Evolutionary conservation across 257 asterid genomes (phyloP).

Genomic region (Asclepias syriaca): DNA sequence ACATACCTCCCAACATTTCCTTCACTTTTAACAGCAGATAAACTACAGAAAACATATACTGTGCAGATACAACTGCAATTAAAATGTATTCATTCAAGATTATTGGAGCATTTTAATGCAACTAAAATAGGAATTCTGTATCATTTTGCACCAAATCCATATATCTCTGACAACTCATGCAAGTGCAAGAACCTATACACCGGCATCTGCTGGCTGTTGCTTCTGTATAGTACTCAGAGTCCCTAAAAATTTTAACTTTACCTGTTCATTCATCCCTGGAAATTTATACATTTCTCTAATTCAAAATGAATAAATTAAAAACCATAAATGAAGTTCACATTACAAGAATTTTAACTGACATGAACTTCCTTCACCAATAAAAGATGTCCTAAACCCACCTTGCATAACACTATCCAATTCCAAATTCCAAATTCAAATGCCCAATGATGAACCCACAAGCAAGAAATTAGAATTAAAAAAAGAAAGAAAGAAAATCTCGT

Average conservation of each 20-base stretch:
- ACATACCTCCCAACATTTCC: too few species aligned
- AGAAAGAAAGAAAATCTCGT: not conserved
- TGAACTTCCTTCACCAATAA: not conserved
- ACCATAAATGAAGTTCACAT: conserved; percentile 1
- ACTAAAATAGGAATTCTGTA: not conserved
- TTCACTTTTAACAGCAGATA: not conserved
- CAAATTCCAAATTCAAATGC: not conserved
- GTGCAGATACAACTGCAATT: not conserved
- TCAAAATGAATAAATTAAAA: not conserved
- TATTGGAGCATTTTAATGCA: not conserved
- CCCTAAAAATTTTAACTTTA: not conserved
- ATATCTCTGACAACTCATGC: not conserved
- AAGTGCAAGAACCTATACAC: not conserved
- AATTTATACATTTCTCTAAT: not conserved
- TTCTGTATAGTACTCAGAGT: not conserved
- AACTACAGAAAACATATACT: not conserved
- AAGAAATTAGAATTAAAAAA: not conserved
- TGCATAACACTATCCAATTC: not conserved
- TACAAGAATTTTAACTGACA: not conserved
- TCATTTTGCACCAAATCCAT: not conserved
- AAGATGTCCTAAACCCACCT: not conserved
- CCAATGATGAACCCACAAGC: not conserved
- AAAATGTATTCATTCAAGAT: not conserved
- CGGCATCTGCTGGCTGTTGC: not conserved
- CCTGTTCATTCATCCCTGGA: not conserved